Evolutionary conservation across 2,329 filamentous ascomycete species (phyloP), one percentile per base, ranked within the genome.

Genomic region (Aspergillus cejpii): DNA sequence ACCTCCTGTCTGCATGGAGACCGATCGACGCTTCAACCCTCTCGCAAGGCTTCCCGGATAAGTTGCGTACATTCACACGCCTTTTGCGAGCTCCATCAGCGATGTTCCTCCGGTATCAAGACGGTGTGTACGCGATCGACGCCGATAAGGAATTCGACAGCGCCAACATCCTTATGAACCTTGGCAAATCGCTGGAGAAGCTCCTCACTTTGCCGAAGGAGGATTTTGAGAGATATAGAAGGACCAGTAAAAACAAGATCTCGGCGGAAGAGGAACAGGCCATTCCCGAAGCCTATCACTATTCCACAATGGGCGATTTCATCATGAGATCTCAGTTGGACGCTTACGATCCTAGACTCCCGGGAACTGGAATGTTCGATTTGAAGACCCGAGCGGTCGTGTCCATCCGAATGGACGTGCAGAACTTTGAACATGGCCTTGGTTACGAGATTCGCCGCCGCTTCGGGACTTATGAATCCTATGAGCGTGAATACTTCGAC

Each of bases 121-220:
- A 95, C 59, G 91, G 90, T 1, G 78, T 82, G 0, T 98, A 98
- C 63, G 90, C 91, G 4, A 92, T 98, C 47, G 92, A 98, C 63
- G 87, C 90, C 0, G 92, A 98, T 67, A 98, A 97, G 68, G 79
- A 95, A 61, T 92, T 81, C 55, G 90, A 96, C 57, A 77, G 73
- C 6, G 84, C 86, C 24, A 97, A 87, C 54, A 80, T 98, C 24
- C 76, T 98, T 39, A 92, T 85, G 68, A 88, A 91, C 75, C 77
- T 98, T 12, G 92, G 92, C 11, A 92, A 94, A 61, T 95, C 90
- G 0, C 89, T 98, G 82, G 92, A 98, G 67, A 96, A 97, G 67
- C 77, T 97, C 23, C 75, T 98, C 21, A 97, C 92, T 0, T 68
- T 92, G 14, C 78, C 86, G 1, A 90, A 81, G 43, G 79, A 86